Base-by-base conservation (phyloP, 768 basidiomycete species). In the Trametes sanguinea region DNA sequence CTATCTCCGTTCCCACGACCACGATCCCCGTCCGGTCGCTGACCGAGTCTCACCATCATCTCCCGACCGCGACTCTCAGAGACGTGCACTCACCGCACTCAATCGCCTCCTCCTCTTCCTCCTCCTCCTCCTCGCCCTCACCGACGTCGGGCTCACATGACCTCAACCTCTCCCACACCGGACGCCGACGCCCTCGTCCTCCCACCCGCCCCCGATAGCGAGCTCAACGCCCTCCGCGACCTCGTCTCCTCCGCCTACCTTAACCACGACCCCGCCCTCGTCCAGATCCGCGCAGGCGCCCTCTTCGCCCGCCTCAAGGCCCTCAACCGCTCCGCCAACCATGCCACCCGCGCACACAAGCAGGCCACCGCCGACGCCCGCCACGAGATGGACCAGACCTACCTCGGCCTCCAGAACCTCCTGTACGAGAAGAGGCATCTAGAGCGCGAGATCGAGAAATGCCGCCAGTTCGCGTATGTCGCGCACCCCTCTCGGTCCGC, bases 391-490 rank as follows among this genome's bases (percentile, higher is more conserved):
- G 94, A 95, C 76, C 88, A 93, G 75, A 88, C 91, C 0, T 86
- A 93, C 73, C 85, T 95, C 42, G 86, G 86, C 22, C 83, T 92
- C 33, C 92, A 95, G 75, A 95, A 95, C 65, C 78, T 94, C 39
- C 81, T 90, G 51, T 95, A 95, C 67, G 93, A 95, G 75, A 92
- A 91, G 71, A 83, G 92, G 30, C 92, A 95, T 69, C 84, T 95
- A 5, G 92, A 94, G 73, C 83, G 91, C 59, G 94, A 95, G 76
- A 95, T 95, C 39, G 90, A 92, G 68, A 94, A 94, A 72, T 95
- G 94, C 75, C 84, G 91, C 51, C 92, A 95, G 71, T 95, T 94
- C 71, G 91, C 90, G 92, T 94, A 72, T 69, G 90, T 81, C 13
- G 13, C 39, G 4, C n/a, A 5, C 45, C 58, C 9, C 39, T 7